A percentile compares a stretch with the other conserved stretches of the same genome.
Evolutionary conservation across 306 rosid genomes (phyloP).

Genomic region (Datisca glomerata): DNA sequence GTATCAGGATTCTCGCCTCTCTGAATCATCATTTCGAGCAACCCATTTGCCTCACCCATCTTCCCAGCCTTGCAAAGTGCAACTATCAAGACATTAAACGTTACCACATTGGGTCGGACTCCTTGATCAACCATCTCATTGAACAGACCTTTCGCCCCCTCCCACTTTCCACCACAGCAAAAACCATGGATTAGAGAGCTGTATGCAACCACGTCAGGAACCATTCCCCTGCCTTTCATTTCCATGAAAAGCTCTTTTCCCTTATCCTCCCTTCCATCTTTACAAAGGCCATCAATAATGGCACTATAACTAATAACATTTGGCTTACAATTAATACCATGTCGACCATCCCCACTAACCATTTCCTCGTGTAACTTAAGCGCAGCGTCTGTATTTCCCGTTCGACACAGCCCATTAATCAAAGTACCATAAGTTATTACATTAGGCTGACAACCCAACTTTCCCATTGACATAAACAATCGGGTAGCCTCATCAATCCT

Average conservation of each 20-base stretch:
- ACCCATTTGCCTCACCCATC: slow-evolving; percentile 19
- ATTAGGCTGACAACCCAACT: slow-evolving; percentile 22
- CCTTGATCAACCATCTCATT: slow-evolving; percentile 39
- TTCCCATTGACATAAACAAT: slow-evolving; percentile 21
- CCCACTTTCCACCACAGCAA: slow-evolving; percentile 22
- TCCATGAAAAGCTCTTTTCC: slow-evolving; percentile 28
- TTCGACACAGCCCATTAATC: slow-evolving; percentile 34
- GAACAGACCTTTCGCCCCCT: slow-evolving; percentile 24
- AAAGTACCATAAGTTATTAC: slow-evolving; percentile 21
- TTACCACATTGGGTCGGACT: slow-evolving; percentile 28
- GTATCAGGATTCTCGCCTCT: slow-evolving; percentile 20
- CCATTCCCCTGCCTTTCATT: slow-evolving; percentile 24
- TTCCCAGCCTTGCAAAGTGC: slow-evolving; percentile 26
- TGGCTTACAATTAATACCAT: slow-evolving; percentile 19
- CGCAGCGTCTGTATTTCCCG: slow-evolving; percentile 15
- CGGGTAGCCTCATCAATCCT: slow-evolving; percentile 18
- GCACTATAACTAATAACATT: slow-evolving; percentile 15
- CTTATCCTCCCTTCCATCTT: slow-evolving; percentile 26
- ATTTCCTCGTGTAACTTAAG: slow-evolving; percentile 30
- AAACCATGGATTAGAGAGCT: slow-evolving; percentile 32
- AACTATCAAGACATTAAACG: slow-evolving; percentile 23
- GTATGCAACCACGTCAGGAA: slow-evolving; percentile 25
- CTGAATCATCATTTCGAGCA: slow-evolving; percentile 22
- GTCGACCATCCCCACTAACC: slow-evolving; percentile 13
- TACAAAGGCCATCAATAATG: slow-evolving; percentile 37